These are phyloP conservation scores for Hirschfeldia incana DNA, from an alignment of 345 rosid genomes.

Conservation along the genomic window DNA sequence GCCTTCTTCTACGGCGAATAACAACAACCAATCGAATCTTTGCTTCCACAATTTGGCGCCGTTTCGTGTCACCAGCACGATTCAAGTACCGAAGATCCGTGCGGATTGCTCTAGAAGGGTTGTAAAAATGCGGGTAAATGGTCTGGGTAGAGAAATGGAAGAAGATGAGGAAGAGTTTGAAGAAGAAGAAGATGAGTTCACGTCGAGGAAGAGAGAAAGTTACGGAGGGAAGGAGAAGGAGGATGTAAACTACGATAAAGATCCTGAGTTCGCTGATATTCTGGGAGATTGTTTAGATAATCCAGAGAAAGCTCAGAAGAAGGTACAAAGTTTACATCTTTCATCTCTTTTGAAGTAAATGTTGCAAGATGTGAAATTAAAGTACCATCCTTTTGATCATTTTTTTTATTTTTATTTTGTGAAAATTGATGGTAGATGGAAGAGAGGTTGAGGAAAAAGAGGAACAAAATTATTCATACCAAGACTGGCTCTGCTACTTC, in stretches of 20 bases:
- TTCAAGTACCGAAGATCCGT: constrained; percentile 16
- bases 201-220: constrained; percentile 29
- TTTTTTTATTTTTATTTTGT: neutral
- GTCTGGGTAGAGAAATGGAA: constrained; percentile 31
- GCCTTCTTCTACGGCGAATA: constrained; percentile 7
- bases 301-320: constrained; percentile 72
- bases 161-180: constrained; percentile 22
- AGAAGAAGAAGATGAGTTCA: constrained; percentile 37
- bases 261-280: constrained; percentile 90
- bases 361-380: neutral
- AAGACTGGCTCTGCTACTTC: constrained; percentile 82
- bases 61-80: constrained; percentile 30
- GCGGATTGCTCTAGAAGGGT: constrained; percentile 23
- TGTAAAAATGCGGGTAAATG: constrained; percentile 10
- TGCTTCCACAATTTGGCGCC: constrained; percentile 25
- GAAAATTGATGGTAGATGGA: constrained; percentile 59
- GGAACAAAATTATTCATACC: constrained; percentile 70
- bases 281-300: constrained; percentile 70
- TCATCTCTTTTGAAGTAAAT: neutral
- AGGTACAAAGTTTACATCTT: constrained; percentile 38
- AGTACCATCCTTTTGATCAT: neutral
- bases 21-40: neutral
- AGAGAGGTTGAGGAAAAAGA: constrained; percentile 80
- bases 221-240: constrained; percentile 47
- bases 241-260: constrained; percentile 64